Evolutionary conservation across 208 protist species (phyloP).

Genomic region (Leishmania turanica): DNA sequence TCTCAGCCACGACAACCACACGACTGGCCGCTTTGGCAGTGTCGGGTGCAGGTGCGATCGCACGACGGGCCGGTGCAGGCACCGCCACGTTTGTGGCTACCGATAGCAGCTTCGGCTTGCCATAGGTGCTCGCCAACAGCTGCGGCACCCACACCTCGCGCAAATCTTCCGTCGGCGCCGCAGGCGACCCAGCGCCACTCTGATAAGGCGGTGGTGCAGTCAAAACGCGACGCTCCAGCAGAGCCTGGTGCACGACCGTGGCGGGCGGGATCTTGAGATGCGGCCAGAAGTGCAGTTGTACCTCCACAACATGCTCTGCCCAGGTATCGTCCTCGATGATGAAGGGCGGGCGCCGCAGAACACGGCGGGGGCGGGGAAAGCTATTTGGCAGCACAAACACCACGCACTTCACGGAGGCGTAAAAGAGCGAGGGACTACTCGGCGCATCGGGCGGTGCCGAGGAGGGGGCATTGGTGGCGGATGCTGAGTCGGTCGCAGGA

Average conservation of each 20-base stretch:
- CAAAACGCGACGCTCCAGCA: constrained; percentile 44
- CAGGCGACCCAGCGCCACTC: background rate
- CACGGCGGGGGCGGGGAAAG: constrained; percentile 68
- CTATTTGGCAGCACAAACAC: constrained; percentile 75
- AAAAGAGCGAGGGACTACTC: constrained; percentile 63
- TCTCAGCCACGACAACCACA: constrained; percentile 38
- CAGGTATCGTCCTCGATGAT: constrained; percentile 84
- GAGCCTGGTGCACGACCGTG: constrained; percentile 55
- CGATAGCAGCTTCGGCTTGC: constrained; percentile 40
- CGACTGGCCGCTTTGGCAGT: constrained; percentile 6
- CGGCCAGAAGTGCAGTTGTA: constrained; percentile 67
- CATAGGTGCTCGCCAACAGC: constrained; percentile 49
- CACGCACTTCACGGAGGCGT: constrained; percentile 67
- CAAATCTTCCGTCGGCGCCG: constrained; percentile 4
- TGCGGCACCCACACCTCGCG: constrained; percentile 29
- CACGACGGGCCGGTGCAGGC: background rate
- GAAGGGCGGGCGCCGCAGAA: constrained; percentile 63
- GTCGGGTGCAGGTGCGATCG: background rate
- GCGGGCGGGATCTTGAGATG: constrained; percentile 58
- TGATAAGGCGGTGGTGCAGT: background rate
- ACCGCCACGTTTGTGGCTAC: constrained; percentile 12
- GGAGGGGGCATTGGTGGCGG: background rate
- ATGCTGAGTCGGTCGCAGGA: background rate
- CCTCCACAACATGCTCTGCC: constrained; percentile 83
- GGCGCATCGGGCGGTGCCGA: background rate